Evolutionary conservation across 177 flowering plant species (phyloP).

Genomic region (Vitis hybrid): DNA sequence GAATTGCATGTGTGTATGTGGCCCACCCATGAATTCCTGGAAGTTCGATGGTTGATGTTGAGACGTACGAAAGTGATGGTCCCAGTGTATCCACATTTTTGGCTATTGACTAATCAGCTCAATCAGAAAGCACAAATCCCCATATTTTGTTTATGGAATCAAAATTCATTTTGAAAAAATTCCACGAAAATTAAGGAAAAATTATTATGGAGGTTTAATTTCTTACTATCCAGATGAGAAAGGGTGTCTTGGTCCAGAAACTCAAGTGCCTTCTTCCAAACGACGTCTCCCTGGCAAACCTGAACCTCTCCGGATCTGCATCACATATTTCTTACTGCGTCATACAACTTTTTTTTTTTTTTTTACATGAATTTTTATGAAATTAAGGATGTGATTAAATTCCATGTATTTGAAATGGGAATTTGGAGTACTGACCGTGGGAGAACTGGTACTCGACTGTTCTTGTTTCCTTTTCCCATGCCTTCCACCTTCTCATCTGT

Average conservation of each 20-base stretch:
- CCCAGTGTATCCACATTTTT: no score
- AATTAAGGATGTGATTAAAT: neutral
- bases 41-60: no score
- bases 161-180: neutral
- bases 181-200: neutral
- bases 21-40: no score
- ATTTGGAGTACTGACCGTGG: conserved; percentile 40
- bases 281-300: conserved; percentile 72
- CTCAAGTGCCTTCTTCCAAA: conserved; percentile 71
- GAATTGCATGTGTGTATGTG: no score
- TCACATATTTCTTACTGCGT: neutral
- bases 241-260: conserved; percentile 56
- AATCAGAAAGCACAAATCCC: no score
- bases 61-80: no score
- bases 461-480: conserved; percentile 69
- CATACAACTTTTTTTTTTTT: no score
- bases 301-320: conserved; percentile 78
- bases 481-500: conserved; percentile 74
- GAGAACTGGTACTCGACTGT: conserved; percentile 61
- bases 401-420: neutral
- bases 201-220: neutral
- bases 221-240: conserved; percentile 74
- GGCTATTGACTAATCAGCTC: no score
- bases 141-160: no score
- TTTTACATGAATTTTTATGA: neutral